Evolutionary conservation across 306 rosid species (phyloP).

Genomic region (Dryas alaskensis): DNA sequence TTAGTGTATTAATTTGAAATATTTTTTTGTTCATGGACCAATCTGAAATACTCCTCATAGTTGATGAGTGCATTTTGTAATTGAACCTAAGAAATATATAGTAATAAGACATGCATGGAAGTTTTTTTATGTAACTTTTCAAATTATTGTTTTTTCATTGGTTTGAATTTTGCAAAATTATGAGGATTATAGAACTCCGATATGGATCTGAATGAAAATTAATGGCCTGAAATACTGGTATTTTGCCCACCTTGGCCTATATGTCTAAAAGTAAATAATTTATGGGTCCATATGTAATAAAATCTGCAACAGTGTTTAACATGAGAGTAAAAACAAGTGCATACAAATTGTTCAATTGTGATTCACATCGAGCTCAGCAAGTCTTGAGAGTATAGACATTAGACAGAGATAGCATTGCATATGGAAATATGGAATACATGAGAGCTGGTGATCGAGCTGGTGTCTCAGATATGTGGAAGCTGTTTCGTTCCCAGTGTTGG

Average conservation of each 20-base stretch:
- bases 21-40: no score
- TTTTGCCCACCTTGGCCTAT: neutral
- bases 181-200: neutral
- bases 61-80: no score
- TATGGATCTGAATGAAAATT: neutral
- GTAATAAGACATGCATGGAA: neutral
- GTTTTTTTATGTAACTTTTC: neutral
- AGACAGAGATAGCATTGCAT: no score
- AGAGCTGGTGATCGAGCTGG: slow-evolving; percentile 20
- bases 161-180: neutral
- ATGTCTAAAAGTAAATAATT: neutral
- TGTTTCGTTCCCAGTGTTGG: slow-evolving; percentile 7
- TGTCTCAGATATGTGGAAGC: slow-evolving; percentile 26
- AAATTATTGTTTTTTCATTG: neutral
- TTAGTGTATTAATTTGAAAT: no score
- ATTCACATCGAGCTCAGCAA: slow-evolving; percentile 20
- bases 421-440: no score
- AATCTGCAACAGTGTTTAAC: slow-evolving; percentile 7
- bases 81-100: neutral
- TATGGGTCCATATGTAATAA: neutral
- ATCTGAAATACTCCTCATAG: no score
- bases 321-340: slow-evolving; percentile 51
- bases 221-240: neutral
- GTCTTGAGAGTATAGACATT: no score
- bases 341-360: slow-evolving; percentile 18